Evolutionary conservation across 768 basidiomycete species (phyloP), one percentile per base, ranked within the genome.

Genomic region (Phlebiopsis gigantea): DNA sequence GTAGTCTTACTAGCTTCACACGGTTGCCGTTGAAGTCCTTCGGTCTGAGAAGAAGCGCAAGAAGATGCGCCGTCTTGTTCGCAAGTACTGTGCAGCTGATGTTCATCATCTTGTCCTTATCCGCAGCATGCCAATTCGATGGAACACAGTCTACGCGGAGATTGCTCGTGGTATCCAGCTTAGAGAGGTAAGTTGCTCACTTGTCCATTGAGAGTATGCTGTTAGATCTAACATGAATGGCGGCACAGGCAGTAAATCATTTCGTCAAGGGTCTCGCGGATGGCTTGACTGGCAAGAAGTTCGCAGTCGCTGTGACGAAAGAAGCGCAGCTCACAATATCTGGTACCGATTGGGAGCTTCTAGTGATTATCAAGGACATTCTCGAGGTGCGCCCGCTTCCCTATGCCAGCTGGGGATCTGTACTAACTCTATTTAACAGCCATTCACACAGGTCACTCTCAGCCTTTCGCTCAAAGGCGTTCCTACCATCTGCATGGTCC

Each of bases 141-240:
- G 54, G 54, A 55, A 55, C 41, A 55, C 54, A 30, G 39, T 17
- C 14, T 22, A 46, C 15, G 54, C 54, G 10, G 54, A 55, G 42
- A 19, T 46, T 17, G 45, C 46, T 15, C 29, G 54, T 2, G 54
- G 12, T 2, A 7, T 30, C 5, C 30, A 55, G 25, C 54, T 55
- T 9, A 30, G 22, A 12, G 44, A 45, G n/a, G 54, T 55, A 28
- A 22, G 51, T 42, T 3, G 30, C 6, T 21, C 42, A 21, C 5
- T 7, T 5, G 42, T 14, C n/a, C 29, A 22, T n/a, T n/a, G n/a
- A n/a, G n/a, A n/a, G n/a, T n/a, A n/a, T n/a, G 12, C 29, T 24
- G n/a, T n/a, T 24, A 26, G 25, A n/a, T n/a, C n/a, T n/a, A n/a
- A n/a, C n/a, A n/a, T n/a, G n/a, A n/a, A n/a, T n/a, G n/a, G n/a